Evolutionary conservation across 2,329 filamentous ascomycete species (phyloP), one percentile per base, ranked within the genome.

Genomic region (Curvularia sp.): DNA sequence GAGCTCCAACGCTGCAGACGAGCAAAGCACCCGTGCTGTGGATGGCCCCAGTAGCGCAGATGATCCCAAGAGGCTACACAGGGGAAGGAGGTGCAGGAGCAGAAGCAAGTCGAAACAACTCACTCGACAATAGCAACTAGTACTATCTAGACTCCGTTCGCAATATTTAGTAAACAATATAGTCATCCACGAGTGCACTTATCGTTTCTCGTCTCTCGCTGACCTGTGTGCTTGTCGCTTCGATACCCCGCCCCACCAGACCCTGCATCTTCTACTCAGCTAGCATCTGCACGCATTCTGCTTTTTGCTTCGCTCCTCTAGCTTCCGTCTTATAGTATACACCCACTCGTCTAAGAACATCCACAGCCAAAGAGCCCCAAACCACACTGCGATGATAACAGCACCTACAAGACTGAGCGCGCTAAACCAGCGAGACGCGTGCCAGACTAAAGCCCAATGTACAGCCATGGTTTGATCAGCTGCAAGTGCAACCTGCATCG

Each of bases 361-460:
- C n/a, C n/a, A n/a, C 62, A 67, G 50, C 65, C 61, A 69, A 34
- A 69, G 61, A 36, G 60, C 28, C 21, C 57, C 36, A 49, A 69
- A 65, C 45, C 50, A 66, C n/a, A 49, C 6, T n/a, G 57, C 60
- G 38, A 66, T 58, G 48, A 61, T 45, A 42, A 53, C 57, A 3
- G 38, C 52, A n/a, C 53, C 54, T 30, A 58, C 21, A 12, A 69
- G 38, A 55, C 57, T 70, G 8, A 68, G 5, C n/a, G 61, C 56
- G 51, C 65, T 68, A 42, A 68, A 67, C 56, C 59, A 67, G 15
- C 60, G 60, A 41, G 49, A 70, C 42, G 60, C 45, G 59, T 56
- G 38, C 58, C 55, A 61, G 15, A 61, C 18, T 12, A 49, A 43
- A 36, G 39, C 46, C 61, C 52, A 59, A 32, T 60, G 49, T 9